Base-by-base conservation (phyloP, 257 asterid genomes). In the Orobanche coerulescens region DNA sequence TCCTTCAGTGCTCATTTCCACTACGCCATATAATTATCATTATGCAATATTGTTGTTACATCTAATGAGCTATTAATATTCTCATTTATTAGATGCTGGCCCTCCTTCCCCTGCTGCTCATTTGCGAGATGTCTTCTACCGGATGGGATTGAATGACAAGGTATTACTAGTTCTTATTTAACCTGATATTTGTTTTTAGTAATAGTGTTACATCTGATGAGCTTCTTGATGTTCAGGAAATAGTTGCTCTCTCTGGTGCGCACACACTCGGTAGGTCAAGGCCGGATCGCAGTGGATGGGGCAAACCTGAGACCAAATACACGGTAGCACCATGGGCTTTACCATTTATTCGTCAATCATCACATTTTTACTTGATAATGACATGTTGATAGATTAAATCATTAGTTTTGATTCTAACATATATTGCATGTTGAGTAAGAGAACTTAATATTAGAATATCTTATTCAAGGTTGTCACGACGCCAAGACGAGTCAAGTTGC, bases 241-340 rank as follows among this genome's bases (percentile, higher is more conserved):
- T 93, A 71, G 98, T 93, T 48, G 98, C 94, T 28, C 97, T 93
- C 50, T 93, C 98, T 60, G 98, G 98, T 71, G 98, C 94, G 5
- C 98, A 93, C 78, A 93, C 98, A 25, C 78, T 93, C 31, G 98
- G 98, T 52, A 80, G 98, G 76, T 83, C 97, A 56, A 83, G 98
- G 71, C 97, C 97, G 10, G 98, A 93, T 8, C 97, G 98, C 20
- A 93, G 98, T 80, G 98, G 98, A 58, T 93, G 95, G 96, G 98
- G 97, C 65, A 93, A 89, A 78, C 90, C 97, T 8, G 95, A 86
- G 76, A 89, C 96, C 28, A 83, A 73, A 76, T 93, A 93, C 72
- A 93, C 98, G 76, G 99, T 93, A 86, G 10, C 57, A 22, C 56
- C 59, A 66, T 7, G 4, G 18, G 53, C 53, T 6, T 47, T 46